Conservation (phyloP, 345 rosid species). For the Bruguiera parviflora region DNA sequence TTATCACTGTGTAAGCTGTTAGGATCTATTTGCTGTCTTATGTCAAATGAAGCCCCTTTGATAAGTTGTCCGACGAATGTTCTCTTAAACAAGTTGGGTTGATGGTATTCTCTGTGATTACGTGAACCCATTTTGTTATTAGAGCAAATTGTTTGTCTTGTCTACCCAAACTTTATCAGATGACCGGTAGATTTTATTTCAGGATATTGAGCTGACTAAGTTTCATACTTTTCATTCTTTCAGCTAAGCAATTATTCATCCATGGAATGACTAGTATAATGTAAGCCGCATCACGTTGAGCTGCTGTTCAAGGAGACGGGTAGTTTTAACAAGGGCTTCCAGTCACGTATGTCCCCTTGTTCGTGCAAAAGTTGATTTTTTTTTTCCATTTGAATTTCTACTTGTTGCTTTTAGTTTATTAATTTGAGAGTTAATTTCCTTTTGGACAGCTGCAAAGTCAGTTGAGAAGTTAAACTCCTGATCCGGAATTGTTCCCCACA, state of each 20-base stretch:
- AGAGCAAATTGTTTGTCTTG: neutral
- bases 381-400: slow-evolving; percentile 2
- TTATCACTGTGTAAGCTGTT: neutral
- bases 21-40: neutral
- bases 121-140: neutral
- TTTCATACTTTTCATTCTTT: slow-evolving; percentile 20
- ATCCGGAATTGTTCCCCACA: slow-evolving; percentile 48
- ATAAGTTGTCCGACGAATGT: neutral
- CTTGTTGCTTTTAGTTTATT: slow-evolving; percentile 2
- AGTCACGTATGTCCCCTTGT: slow-evolving; percentile 60
- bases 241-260: slow-evolving; percentile 93
- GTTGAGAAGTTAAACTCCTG: slow-evolving; percentile 80
- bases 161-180: neutral
- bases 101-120: neutral
- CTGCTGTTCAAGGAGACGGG: slow-evolving; percentile 96
- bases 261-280: slow-evolving; percentile 94
- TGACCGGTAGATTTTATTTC: neutral
- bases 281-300: slow-evolving; percentile 88
- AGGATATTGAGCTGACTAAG: slow-evolving; percentile 14
- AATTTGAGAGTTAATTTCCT: neutral
- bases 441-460: slow-evolving; percentile 74
- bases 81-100: neutral
- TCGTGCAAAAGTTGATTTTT: neutral
- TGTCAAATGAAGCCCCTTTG: neutral
- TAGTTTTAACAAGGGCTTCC: slow-evolving; percentile 85